Evolutionary conservation across 495 filamentous ascomycete species (phyloP), one percentile per base, ranked within the genome.

Genomic region (Penicillium soppii): DNA sequence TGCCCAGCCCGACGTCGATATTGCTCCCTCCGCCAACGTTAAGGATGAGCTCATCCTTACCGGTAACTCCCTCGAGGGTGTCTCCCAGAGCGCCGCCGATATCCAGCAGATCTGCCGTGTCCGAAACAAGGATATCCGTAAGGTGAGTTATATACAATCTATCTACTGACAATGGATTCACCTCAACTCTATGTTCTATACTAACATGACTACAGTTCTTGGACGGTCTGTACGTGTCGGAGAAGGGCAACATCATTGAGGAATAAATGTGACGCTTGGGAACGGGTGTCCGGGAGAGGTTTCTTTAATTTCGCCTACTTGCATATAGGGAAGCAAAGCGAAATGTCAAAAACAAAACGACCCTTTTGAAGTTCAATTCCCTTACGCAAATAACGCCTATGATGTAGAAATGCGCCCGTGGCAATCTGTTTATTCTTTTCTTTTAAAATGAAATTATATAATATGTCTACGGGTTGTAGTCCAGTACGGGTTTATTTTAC

Each of bases 111-210:
- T 92, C 77, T 98, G 94, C 88, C 82, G 87, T 77, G 94, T 97
- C 74, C 84, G 89, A 69, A 97, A 98, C 87, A 98, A 98, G 90
- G 94, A 98, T 96, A 97, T 98, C 82, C 91, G 95, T 79, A 97
- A 97, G 90, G 90, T 95, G 61, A 53, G 78, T 57, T 43, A 26
- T 5, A 27, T 3, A 30, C 17, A 15, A 7, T 0, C 9, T n/a
- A 2, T 13, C 16, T 30, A 5, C n/a, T 32, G 4, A 47, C 20
- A 29, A 25, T 33, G 2, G 16, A 35, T 22, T 50, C 57, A 50
- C n/a, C n/a, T n/a, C n/a, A 70, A 78, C 10, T 4, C 20, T 32
- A 25, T n/a, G 6, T 25, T 47, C 4, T 36, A 68, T 78, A 56
- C 44, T 30, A 26, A 26, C 40, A 13, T 43, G 4, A 53, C 29